phyloP scores from a whole-genome alignment of 208 protist species.

The Lotmaria passim region DNA sequence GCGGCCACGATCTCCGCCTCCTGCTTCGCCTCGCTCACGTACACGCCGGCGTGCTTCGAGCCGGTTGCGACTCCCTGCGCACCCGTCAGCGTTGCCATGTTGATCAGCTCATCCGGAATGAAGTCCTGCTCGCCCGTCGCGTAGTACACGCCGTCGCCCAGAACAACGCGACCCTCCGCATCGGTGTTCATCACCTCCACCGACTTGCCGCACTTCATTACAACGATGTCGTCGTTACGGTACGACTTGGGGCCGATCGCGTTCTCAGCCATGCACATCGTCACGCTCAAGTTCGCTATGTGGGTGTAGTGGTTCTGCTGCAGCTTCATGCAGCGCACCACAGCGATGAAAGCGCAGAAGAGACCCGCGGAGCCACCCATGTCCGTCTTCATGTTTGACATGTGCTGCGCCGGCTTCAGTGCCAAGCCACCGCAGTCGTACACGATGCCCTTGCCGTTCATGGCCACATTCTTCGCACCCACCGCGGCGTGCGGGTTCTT shows the following conservation, averaged over 20 bases:
- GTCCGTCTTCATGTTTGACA: constrained; percentile 91
- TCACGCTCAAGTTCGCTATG: constrained; percentile 62
- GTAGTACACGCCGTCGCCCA: constrained; percentile 89
- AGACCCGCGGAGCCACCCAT: constrained; percentile 88
- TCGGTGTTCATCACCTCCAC: constrained; percentile 93
- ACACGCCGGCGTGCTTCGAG: constrained; percentile 76
- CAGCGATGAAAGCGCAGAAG: constrained; percentile 77
- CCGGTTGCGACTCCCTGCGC: constrained; percentile 89
- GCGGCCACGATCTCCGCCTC: constrained; percentile 62
- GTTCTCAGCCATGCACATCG: constrained; percentile 89
- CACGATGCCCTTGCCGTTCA: constrained; percentile 89
- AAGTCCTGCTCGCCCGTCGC: constrained; percentile 70
- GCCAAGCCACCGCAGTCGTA: constrained; percentile 91
- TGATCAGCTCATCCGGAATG: constrained; percentile 76
- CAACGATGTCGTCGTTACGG: constrained; percentile 86
- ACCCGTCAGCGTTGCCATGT: constrained; percentile 93
- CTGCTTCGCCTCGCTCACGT: constrained; percentile 62
- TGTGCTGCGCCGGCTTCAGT: constrained; percentile 73
- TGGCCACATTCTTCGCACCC: constrained; percentile 54
- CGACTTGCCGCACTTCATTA: constrained; percentile 87
- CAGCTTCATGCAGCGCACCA: constrained; percentile 55
- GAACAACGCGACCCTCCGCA: constrained; percentile 88
- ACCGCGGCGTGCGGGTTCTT: constrained; percentile 43
- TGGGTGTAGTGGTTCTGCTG: constrained; percentile 37
- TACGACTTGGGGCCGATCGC: constrained; percentile 73